These are phyloP conservation scores for Linum lewisii DNA, from an alignment of 345 rosid genomes.

Conservation along the genomic window DNA sequence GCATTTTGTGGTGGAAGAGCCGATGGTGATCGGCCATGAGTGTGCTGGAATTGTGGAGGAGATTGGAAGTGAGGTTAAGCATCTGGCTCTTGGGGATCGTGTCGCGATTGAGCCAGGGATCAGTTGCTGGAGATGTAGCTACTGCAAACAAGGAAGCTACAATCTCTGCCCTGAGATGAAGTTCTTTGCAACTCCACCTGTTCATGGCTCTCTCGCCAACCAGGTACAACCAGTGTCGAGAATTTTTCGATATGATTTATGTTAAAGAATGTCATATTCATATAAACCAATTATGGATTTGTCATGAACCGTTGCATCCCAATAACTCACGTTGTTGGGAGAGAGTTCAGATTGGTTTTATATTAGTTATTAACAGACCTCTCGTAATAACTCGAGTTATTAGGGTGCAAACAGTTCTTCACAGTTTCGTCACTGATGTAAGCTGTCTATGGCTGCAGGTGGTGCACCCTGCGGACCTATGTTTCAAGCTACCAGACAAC, in stretches of 20 bases:
- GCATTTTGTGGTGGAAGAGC: conserved; percentile 75
- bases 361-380: no score
- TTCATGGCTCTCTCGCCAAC: conserved; percentile 84
- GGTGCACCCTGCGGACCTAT: conserved; percentile 83
- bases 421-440: no score
- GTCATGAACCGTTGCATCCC: no score
- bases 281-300: no score
- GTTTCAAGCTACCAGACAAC: conserved; percentile 81
- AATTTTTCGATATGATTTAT: neutral
- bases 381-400: no score
- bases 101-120: conserved; percentile 92
- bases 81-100: conserved; percentile 57
- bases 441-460: conserved; percentile 30
- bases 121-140: conserved; percentile 65
- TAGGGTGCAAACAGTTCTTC: no score
- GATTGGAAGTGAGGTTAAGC: conserved; percentile 67
- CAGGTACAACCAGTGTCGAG: conserved; percentile 25
- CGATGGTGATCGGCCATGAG: conserved; percentile 95
- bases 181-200: conserved; percentile 86
- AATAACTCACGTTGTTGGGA: no score
- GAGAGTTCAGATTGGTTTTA: no score
- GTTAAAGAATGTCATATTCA: neutral
- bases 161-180: conserved; percentile 91
- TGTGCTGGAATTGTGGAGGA: conserved; percentile 87
- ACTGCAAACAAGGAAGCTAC: conserved; percentile 71